Conservation (phyloP, 1,284 basidiomycete species). For the Apiotrichum sp. region DNA sequence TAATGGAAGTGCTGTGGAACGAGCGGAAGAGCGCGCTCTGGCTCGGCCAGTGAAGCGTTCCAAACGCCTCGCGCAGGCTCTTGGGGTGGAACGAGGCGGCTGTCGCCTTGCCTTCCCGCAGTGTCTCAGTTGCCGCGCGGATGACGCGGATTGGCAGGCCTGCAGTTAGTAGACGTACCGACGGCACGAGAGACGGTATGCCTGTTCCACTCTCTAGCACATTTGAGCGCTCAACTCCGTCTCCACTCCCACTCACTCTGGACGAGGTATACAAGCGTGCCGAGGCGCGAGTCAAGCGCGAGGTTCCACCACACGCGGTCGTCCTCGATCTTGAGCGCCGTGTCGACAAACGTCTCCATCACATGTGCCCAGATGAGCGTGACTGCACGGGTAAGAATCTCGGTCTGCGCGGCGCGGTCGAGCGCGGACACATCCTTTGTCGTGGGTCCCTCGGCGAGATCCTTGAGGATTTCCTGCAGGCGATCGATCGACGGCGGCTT, state of each 20-base stretch:
- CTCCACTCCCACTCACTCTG: constrained; percentile 35
- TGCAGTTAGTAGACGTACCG: constrained; percentile 12
- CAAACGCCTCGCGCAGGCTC: constrained; percentile 8
- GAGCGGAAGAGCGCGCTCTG: constrained; percentile 13
- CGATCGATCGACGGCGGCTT: constrained; percentile 22
- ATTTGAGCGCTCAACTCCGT: no score
- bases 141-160: constrained; percentile 42
- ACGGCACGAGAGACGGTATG: no score
- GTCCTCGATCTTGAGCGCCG: constrained; percentile 35
- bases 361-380: constrained; percentile 44
- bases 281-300: constrained; percentile 22
- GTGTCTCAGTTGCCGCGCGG: constrained; percentile 18
- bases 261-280: constrained; percentile 37
- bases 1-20: constrained; percentile 6
- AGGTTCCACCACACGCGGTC: constrained; percentile 43
- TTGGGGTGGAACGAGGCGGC: neutral
- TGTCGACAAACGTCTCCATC: constrained; percentile 34
- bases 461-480: constrained; percentile 29
- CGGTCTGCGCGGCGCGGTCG: constrained; percentile 33
- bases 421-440: constrained; percentile 12
- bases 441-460: neutral
- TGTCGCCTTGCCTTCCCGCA: neutral
- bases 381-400: constrained; percentile 41
- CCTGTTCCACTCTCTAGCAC: no score
- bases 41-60: constrained; percentile 18